Percentiles rank a stretch among this genome's conserved stretches.
Conservation (phyloP, 306 rosid genomes). For the Canavalia ensiformis region DNA sequence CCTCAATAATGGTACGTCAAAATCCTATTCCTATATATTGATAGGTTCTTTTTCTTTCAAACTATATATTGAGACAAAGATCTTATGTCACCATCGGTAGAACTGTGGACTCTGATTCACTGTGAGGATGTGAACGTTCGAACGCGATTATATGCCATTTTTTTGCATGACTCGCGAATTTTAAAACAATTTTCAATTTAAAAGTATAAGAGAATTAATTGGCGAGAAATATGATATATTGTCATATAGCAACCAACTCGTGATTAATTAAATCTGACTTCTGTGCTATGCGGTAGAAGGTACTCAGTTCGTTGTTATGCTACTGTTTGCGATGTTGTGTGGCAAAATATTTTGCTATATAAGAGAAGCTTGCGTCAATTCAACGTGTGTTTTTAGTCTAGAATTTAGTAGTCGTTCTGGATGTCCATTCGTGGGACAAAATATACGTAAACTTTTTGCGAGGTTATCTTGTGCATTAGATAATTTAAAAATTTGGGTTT, state of each 20-base stretch:
- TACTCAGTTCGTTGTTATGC: too few species aligned
- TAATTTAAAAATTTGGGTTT: background rate
- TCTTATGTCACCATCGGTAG: background rate
- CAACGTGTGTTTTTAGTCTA: background rate
- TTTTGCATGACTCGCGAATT: background rate
- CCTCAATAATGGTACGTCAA: constrained; percentile 64
- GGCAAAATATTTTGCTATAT: too few species aligned
- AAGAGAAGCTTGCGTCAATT: constrained; percentile 20
- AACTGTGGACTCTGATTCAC: background rate
- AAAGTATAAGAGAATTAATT: too few species aligned
- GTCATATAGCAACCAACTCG: too few species aligned
- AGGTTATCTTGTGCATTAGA: background rate
- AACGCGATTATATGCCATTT: too few species aligned
- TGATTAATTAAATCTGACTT: too few species aligned
- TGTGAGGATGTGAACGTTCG: background rate
- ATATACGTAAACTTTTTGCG: constrained; percentile 1
- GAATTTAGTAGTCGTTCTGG: background rate
- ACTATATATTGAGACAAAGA: background rate
- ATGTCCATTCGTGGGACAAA: constrained; percentile 10
- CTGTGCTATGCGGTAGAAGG: too few species aligned
- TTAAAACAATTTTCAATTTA: too few species aligned
- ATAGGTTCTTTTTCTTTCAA: background rate
- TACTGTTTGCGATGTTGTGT: too few species aligned
- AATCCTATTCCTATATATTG: background rate
- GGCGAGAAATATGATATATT: too few species aligned